A percentile compares a stretch with the other conserved stretches of the same genome.
These are phyloP conservation scores for Dalechampia spathulata DNA, from an alignment of 441 rosid species.

Conservation along the genomic window DNA sequence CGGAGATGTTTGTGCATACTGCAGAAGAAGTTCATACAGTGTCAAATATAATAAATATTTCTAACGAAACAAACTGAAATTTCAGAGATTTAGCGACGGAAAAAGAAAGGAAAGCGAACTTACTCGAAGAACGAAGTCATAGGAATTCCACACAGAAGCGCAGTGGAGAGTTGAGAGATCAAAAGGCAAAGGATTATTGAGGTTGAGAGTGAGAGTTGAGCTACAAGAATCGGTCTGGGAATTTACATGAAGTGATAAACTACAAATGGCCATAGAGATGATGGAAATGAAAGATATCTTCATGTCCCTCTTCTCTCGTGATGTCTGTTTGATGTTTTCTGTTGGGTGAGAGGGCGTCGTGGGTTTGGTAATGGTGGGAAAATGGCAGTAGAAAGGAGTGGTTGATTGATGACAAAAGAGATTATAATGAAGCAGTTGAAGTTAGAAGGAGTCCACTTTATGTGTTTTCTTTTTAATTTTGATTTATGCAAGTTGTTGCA, in stretches of 20 bases:
- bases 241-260: slow-evolving; percentile 16
- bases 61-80: no score
- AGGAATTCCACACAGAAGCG: slow-evolving; percentile 39
- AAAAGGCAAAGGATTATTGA: slow-evolving; percentile 30
- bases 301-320: slow-evolving; percentile 21
- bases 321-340: neutral
- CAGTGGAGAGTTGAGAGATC: slow-evolving; percentile 47
- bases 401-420: slow-evolving; percentile 1
- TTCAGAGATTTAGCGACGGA: no score
- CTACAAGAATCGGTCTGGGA: slow-evolving; percentile 63
- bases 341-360: neutral
- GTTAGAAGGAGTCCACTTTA: neutral
- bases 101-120: slow-evolving; percentile 1
- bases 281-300: slow-evolving; percentile 18
- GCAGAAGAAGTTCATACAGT: no score
- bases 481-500: slow-evolving; percentile 1
- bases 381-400: neutral
- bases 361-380: neutral
- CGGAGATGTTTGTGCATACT: slow-evolving; percentile 39
- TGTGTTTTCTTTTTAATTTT: no score
- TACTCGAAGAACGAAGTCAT: slow-evolving; percentile 60
- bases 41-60: no score
- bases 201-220: slow-evolving; percentile 29
- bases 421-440: slow-evolving; percentile 9
- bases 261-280: slow-evolving; percentile 19